Evolutionary conservation across 805 yeast species (phyloP).

Genomic region (Barnettozyma populi): DNA sequence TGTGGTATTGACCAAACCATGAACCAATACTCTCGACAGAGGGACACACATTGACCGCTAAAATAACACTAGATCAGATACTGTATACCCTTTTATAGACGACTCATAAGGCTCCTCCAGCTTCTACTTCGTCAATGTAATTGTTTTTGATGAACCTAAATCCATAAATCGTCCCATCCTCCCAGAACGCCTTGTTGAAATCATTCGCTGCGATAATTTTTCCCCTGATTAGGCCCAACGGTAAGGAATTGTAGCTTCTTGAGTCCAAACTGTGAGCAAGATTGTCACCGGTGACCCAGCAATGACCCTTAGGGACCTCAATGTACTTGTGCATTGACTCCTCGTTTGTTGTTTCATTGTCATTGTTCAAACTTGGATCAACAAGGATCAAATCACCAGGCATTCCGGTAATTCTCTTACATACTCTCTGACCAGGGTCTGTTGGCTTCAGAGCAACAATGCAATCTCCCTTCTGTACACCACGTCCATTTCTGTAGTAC

Average conservation of each 20-base stretch:
- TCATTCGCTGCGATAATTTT: conserved; percentile 72
- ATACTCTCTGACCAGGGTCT: conserved; percentile 77
- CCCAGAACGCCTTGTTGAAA: conserved; percentile 42
- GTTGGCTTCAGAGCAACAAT: conserved; percentile 88
- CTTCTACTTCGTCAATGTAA: conserved; percentile 33
- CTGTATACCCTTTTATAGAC: not conserved
- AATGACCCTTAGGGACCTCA: conserved; percentile 87
- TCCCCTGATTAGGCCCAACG: conserved; percentile 84
- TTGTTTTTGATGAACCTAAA: conserved; percentile 52
- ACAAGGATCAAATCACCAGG: conserved; percentile 82
- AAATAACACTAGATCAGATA: not conserved
- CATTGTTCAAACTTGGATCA: conserved; percentile 60
- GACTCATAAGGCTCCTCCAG: not conserved
- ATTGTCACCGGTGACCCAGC: conserved; percentile 97
- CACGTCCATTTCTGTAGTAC: conserved; percentile 54
- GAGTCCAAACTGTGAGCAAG: conserved; percentile 83
- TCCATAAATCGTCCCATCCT: conserved; percentile 39
- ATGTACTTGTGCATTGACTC: conserved; percentile 45
- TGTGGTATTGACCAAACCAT: conserved; percentile 45
- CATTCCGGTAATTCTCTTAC: conserved; percentile 93
- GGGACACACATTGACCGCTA: not conserved
- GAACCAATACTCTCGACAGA: conserved; percentile 13
- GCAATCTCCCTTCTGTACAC: conserved; percentile 76
- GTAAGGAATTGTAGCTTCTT: conserved; percentile 82
- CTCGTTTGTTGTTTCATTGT: conserved; percentile 15